Conservation (phyloP, 1,139 yeast genomes). For the Taphrina confusa region DNA sequence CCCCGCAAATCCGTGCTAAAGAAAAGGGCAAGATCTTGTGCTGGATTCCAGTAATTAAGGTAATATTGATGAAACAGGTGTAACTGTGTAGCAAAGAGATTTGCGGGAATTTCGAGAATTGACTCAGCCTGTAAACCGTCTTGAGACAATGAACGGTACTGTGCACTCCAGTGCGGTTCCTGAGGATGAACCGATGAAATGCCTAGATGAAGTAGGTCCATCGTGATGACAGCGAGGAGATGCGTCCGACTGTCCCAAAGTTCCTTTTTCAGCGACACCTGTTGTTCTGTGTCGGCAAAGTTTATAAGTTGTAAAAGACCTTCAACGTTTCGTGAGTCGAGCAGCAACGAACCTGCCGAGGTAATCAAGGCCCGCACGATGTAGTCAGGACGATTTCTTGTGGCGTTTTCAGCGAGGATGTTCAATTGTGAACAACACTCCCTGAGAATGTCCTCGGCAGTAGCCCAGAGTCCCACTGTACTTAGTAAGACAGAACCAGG, state of each 20-base stretch:
- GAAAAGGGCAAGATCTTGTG: conserved; percentile 34
- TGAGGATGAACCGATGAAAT: background rate
- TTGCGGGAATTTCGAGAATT: conserved; percentile 30
- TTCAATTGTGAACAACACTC: conserved; percentile 8
- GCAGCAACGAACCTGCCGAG: conserved; percentile 12
- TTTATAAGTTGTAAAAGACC: conserved; percentile 15
- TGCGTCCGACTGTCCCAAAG: conserved; percentile 19
- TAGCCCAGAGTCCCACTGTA: conserved; percentile 23
- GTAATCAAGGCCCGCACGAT: background rate
- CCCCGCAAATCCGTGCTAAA: conserved; percentile 8
- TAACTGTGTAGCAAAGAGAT: conserved; percentile 26
- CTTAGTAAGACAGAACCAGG: background rate
- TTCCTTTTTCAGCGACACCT: background rate
- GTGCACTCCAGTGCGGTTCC: background rate
- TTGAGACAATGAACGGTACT: background rate
- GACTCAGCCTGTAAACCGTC: conserved; percentile 11
- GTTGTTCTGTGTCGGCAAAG: background rate
- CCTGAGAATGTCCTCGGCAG: background rate
- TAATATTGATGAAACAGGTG: conserved; percentile 32
- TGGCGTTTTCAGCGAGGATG: background rate
- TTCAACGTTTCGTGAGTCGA: conserved; percentile 15
- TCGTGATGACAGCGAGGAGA: conserved; percentile 13
- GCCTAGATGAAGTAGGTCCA: background rate
- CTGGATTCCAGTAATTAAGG: conserved; percentile 35
- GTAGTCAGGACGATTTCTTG: background rate